Evolutionary conservation across 2,329 filamentous ascomycete genomes (phyloP), one percentile per base, ranked within the genome.

Genomic region (Alternaria sp.): DNA sequence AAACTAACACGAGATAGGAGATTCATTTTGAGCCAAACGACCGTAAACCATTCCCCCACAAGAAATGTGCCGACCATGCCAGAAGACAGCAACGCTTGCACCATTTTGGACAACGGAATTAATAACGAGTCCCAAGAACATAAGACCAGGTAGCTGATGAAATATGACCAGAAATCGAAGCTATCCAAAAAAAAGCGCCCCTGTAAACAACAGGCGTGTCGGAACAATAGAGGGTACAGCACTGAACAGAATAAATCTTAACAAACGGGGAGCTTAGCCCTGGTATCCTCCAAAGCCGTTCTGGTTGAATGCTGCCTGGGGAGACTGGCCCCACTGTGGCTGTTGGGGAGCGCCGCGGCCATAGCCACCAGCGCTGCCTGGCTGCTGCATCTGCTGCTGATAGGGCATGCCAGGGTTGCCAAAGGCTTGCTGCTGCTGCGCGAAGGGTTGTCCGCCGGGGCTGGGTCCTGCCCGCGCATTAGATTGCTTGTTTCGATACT

Each of bases 281-380:
- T 86, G 85, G 77, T 87, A 88, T 68, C 83, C 84, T 67, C 83
- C 83, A 72, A 85, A 87, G 73, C 83, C 84, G 73, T 85, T 85
- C 67, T 77, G 75, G 65, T 81, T 83, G 68, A 80, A 81, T 60
- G 73, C 74, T 59, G 80, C 82, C 56, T 77, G 73, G 51, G 69
- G 73, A 34, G 82, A 82, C 71, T 84, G 83, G 60, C 80, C 81
- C 82, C 84, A 85, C 71, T 83, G 82, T 67, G 77, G 72, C 61
- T 83, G 81, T 58, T 83, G 81, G 55, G 81, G 84, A 63, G 84
- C 84, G 65, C 91, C 92, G 75, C 92, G 91, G 63, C 91, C 92
- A 74, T 93, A 97, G 61, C 92, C 92, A 70, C 91, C 92, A 69
- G 91, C 90, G 74, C 90, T 95, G 67, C 81, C 83, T 36, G 83